phyloP scores from a whole-genome alignment of 2,329 filamentous ascomycete genomes.

The Colletotrichum sp. region DNA sequence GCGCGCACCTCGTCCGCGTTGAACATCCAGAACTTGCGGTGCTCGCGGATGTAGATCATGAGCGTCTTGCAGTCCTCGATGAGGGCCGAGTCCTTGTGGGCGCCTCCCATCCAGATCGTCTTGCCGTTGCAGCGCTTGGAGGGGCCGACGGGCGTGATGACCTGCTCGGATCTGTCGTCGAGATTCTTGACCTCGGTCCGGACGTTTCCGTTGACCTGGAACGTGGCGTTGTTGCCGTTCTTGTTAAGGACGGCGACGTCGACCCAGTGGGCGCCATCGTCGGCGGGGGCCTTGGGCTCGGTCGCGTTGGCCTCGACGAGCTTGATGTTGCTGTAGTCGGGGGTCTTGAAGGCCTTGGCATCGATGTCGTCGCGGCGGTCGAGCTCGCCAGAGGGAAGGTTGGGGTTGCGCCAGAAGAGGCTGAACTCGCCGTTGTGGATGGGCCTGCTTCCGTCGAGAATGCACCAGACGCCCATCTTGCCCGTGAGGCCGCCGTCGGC shows the following conservation, averaged over 20 bases:
- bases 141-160: not conserved
- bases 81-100: not conserved
- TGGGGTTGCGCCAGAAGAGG: constrained; percentile 7
- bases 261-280: not conserved
- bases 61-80: constrained; percentile 8
- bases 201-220: not conserved
- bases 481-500: not conserved
- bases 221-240: not conserved
- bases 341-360: not conserved
- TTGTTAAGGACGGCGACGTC: not conserved
- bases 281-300: not conserved
- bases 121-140: constrained; percentile 4
- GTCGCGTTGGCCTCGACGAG: not conserved
- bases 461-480: constrained; percentile 4
- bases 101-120: not conserved
- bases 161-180: not conserved
- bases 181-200: not conserved
- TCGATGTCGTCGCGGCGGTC: not conserved
- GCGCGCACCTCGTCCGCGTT: not conserved
- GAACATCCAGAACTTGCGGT: not conserved
- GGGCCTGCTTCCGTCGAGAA: not conserved
- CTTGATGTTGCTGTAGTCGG: not conserved
- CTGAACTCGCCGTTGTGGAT: not conserved
- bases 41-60: not conserved
- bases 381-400: not conserved